Percentiles rank a stretch among this genome's conserved stretches.
phyloP scores from a whole-genome alignment of 306 rosid species.

The Gastrolobium bilobum region DNA sequence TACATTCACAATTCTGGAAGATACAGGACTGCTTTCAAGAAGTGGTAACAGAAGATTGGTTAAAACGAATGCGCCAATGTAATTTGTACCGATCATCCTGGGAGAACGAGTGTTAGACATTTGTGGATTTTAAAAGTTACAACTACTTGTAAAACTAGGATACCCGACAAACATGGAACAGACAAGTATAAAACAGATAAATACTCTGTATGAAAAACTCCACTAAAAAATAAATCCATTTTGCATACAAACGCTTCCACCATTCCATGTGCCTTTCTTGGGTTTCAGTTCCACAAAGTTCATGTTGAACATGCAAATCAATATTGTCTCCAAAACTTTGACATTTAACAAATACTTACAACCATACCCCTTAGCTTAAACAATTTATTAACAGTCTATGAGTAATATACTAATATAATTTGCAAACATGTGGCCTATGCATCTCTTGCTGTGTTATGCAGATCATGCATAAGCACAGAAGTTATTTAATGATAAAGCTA shows the following conservation, averaged over 20 bases:
- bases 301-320: constrained; percentile 34
- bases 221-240: constrained; percentile 15
- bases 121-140: constrained; percentile 15
- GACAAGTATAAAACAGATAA: constrained; percentile 17
- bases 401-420: constrained; percentile 33
- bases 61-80: constrained; percentile 79
- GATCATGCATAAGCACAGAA: constrained; percentile 6
- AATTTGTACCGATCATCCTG: constrained; percentile 92
- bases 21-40: constrained; percentile 72
- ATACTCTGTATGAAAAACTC: background rate
- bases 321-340: constrained; percentile 4
- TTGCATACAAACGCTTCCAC: constrained; percentile 33
- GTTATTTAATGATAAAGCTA: constrained; percentile 33
- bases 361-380: constrained; percentile 25
- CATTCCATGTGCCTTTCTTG: constrained; percentile 10
- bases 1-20: constrained; percentile 87
- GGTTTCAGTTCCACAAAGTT: constrained; percentile 35
- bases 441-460: constrained; percentile 11
- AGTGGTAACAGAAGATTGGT: constrained; percentile 77
- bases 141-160: constrained; percentile 16
- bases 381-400: constrained; percentile 40
- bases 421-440: constrained; percentile 10
- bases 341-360: constrained; percentile 22
- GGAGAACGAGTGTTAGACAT: constrained; percentile 30
- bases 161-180: constrained; percentile 32